Evolutionary conservation across 306 rosid species (phyloP).

Genomic region (Lablab purpureus): DNA sequence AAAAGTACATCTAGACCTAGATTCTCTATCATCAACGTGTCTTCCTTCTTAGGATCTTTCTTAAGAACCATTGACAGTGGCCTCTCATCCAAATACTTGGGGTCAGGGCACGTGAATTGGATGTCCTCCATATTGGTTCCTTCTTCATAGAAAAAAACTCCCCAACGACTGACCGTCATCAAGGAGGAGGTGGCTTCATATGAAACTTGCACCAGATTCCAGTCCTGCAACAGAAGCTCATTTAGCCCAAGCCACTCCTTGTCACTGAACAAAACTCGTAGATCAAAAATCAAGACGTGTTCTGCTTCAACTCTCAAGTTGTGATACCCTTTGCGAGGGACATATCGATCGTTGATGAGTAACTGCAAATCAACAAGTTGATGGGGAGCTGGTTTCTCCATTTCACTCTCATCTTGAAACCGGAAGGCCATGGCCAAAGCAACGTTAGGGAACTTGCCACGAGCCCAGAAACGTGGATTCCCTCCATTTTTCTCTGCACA

Average conservation of each 20-base stretch:
- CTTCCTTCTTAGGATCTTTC: neutral
- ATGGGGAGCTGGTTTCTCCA: accelerated
- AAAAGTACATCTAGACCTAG: neutral
- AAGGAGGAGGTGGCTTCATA: too few species aligned
- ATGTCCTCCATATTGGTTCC: too few species aligned
- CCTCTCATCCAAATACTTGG: too few species aligned
- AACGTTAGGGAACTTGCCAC: neutral
- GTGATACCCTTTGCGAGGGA: neutral
- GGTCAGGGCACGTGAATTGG: too few species aligned
- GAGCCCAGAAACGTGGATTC: neutral
- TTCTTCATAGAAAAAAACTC: too few species aligned
- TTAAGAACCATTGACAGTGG: too few species aligned
- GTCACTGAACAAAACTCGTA: neutral
- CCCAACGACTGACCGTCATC: too few species aligned
- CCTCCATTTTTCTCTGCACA: neutral
- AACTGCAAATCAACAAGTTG: neutral
- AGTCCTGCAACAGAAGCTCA: neutral
- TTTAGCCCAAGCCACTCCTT: neutral
- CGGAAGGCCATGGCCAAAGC: neutral
- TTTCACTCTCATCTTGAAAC: neutral
- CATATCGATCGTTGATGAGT: neutral
- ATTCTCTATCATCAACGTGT: neutral
- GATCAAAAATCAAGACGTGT: neutral
- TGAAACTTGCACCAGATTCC: too few species aligned
- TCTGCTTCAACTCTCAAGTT: neutral